phyloP scores from a whole-genome alignment of 2,329 filamentous ascomycete species.

The Microthyrium microscopicum region DNA sequence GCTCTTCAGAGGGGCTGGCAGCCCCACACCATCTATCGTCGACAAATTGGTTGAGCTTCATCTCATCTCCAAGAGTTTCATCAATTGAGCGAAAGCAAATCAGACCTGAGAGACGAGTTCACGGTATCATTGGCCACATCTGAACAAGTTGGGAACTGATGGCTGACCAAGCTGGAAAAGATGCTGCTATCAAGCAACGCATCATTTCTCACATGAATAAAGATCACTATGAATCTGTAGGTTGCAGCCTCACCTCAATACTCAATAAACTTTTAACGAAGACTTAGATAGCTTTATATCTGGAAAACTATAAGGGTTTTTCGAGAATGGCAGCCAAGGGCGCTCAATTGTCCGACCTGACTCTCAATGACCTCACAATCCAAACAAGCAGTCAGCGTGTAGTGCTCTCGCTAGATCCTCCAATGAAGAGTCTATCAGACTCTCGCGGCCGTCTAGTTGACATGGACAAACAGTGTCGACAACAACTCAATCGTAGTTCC shows the following conservation, averaged over 20 bases:
- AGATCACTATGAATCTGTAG: conserved; percentile 55
- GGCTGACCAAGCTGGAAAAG: conserved; percentile 13
- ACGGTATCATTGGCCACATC: too few species aligned
- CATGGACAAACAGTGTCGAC: conserved; percentile 48
- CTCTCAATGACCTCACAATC: conserved; percentile 45
- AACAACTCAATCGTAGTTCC: conserved; percentile 42
- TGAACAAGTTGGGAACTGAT: too few species aligned
- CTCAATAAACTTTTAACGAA: conserved; percentile 5
- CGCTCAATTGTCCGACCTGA: conserved; percentile 49
- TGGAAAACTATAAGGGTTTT: conserved; percentile 52
- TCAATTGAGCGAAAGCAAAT: too few species aligned
- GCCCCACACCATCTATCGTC: too few species aligned
- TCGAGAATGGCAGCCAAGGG: conserved; percentile 37
- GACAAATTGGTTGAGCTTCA: too few species aligned
- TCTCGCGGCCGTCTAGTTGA: conserved; percentile 53
- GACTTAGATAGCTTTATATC: conserved; percentile 48
- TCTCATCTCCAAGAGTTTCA: too few species aligned
- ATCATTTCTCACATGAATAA: conserved; percentile 77
- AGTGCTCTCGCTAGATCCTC: conserved; percentile 49
- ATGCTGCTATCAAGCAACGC: conserved; percentile 36
- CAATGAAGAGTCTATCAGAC: conserved; percentile 51
- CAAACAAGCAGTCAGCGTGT: conserved; percentile 32
- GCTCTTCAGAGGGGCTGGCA: too few species aligned
- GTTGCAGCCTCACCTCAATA: conserved; percentile 5
- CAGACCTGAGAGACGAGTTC: too few species aligned